phyloP scores from a whole-genome alignment of 1,284 basidiomycete genomes.

The Tetrapyrgos nigripes region DNA sequence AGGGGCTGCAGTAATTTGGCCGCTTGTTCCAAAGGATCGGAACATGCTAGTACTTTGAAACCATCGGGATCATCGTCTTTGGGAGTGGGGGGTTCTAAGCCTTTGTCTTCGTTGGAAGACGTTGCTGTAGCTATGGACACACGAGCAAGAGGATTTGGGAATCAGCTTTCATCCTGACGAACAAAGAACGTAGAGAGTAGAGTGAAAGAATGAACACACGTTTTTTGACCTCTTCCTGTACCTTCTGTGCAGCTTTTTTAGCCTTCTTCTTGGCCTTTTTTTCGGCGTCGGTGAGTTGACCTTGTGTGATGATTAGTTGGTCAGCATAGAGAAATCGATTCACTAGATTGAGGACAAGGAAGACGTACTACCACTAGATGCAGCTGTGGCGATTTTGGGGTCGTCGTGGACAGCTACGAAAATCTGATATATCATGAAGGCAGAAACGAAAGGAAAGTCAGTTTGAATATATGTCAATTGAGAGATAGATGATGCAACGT shows the following conservation, averaged over 20 bases:
- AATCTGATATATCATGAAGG: no score
- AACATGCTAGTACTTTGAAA: constrained; percentile 65
- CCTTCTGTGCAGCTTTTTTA: constrained; percentile 82
- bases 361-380: neutral
- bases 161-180: neutral
- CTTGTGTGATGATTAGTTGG: no score
- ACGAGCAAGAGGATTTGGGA: constrained; percentile 2
- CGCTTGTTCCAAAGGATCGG: constrained; percentile 82
- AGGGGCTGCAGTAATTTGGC: constrained; percentile 78
- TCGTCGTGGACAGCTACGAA: constrained; percentile 81
- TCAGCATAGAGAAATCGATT: no score
- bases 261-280: constrained; percentile 94
- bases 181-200: neutral
- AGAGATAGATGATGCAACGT: constrained; percentile 1
- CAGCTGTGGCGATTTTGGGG: constrained; percentile 42
- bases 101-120: constrained; percentile 73
- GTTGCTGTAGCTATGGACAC: constrained; percentile 37
- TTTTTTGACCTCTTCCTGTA: constrained; percentile 70
- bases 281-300: constrained; percentile 65
- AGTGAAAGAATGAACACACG: constrained; percentile 27
- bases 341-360: neutral
- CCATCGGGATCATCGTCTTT: constrained; percentile 91
- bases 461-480: no score
- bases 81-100: constrained; percentile 61
- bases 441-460: no score